These are phyloP conservation scores for Conoideocrella luteorostrata DNA, from an alignment of 2,329 filamentous ascomycete genomes.

Conservation along the genomic window DNA sequence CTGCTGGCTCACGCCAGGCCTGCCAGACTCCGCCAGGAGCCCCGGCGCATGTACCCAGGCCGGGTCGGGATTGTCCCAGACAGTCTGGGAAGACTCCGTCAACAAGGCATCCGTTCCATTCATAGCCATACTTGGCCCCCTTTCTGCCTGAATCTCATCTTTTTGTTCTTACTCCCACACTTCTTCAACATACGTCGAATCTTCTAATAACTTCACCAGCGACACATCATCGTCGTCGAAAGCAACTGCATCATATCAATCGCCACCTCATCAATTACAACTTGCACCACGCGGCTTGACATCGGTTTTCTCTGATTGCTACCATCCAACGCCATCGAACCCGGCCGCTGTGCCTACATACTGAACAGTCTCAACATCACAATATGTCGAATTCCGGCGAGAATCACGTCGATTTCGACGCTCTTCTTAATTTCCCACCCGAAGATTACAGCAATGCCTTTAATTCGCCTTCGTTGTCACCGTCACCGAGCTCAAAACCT, in stretches of 20 bases:
- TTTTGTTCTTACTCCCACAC: conserved; percentile 10
- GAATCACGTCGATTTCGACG: conserved; percentile 48
- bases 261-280: neutral
- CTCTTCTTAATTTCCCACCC: conserved; percentile 53
- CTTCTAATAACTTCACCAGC: conserved; percentile 2
- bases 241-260: too few relatives aligned
- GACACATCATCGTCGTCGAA: neutral
- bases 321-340: conserved; percentile 8
- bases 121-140: conserved; percentile 24
- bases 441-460: conserved; percentile 51
- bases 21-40: conserved; percentile 2
- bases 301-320: neutral
- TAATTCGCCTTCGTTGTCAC: conserved; percentile 55
- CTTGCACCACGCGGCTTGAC: neutral
- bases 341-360: conserved; percentile 5
- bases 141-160: conserved; percentile 21
- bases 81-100: conserved; percentile 4
- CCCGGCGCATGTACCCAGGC: conserved; percentile 11
- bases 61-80: conserved; percentile 3
- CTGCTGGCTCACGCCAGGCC: conserved; percentile 12
- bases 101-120: conserved; percentile 26
- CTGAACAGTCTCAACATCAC: neutral
- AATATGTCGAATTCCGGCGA: conserved; percentile 35
- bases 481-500: conserved; percentile 45
- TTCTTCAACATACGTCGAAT: conserved; percentile 7